Evolutionary conservation across 352 stramenopile genomes (phyloP), one percentile per base, ranked within the genome.

Genomic region (Globisporangium radiosum): DNA sequence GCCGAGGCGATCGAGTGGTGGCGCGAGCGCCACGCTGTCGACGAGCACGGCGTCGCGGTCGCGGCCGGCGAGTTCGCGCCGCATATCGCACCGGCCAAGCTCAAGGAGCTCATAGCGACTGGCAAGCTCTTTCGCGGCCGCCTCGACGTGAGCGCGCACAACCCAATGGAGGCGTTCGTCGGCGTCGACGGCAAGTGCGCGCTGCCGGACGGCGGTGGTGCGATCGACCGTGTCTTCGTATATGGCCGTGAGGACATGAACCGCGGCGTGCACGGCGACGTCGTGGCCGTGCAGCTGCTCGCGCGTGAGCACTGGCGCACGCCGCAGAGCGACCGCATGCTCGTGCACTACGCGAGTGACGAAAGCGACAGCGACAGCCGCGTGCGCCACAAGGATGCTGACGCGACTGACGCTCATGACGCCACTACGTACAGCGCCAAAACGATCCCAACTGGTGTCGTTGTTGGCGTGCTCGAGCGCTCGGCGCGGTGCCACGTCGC

Each of bases 201-300:
- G 6, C 43, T 50, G 5, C 15, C 5, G 4, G 45, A 50, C 17
- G 25, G 15, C 8, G 15, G 45, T n/a, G 45, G 54, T 15, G 17
- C 48, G 19, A 11, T 79, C 19, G 75, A 86, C 11, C 79, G 76
- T 44, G 76, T 94, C 15, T 90, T 90, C 69, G 66, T 92, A 0
- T 86, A 78, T 59, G 84, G 81, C 36, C 77, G 79, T 33, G 73
- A 85, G 53, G 75, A 95, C 60, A 93, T 98, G 63, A 99, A 99
- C 75, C 88, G 97, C 54, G 97, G 96, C 4, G 77, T 99, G 2
- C 96, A 99, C 68, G 97, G 97, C 36, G 97, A 99, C 76, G 69
- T 96, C 10, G 97, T 99, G 11, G 94, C 89, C 4, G 84, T 99
- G 19, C 75, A 97, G 58, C 67, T 99, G 42, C 72, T 98, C 44